phyloP scores from a whole-genome alignment of 2,329 filamentous ascomycete species.

The Pseudonectria buxi region DNA sequence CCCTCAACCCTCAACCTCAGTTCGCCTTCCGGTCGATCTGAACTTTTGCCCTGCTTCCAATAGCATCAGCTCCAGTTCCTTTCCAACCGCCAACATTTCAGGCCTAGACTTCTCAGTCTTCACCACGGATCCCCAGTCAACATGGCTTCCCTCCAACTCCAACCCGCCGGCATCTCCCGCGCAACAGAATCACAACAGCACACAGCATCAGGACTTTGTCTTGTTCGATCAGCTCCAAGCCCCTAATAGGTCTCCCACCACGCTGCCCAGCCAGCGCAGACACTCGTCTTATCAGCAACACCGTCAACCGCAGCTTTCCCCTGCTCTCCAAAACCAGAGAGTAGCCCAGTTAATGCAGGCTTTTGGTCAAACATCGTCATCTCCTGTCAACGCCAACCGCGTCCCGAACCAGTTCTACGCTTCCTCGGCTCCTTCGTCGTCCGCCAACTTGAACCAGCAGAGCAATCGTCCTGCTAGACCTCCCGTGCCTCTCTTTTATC shows the following conservation, averaged over 20 bases:
- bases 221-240: slow-evolving; percentile 57
- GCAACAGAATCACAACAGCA: slow-evolving; percentile 48
- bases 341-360: slow-evolving; percentile 53
- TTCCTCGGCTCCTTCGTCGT: slow-evolving; percentile 57
- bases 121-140: slow-evolving; percentile 75
- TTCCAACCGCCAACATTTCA: slow-evolving; percentile 52
- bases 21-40: slow-evolving; percentile 59
- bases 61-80: slow-evolving; percentile 53
- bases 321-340: slow-evolving; percentile 49
- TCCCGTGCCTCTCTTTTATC: slow-evolving; percentile 65
- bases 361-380: slow-evolving; percentile 48
- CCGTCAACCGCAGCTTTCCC: slow-evolving; percentile 33
- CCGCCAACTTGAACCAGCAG: slow-evolving; percentile 50
- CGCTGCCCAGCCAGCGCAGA: slow-evolving; percentile 37
- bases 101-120: slow-evolving; percentile 65
- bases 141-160: slow-evolving; percentile 69
- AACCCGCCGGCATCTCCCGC: slow-evolving; percentile 57
- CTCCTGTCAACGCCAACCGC: slow-evolving; percentile 50
- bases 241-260: slow-evolving; percentile 32
- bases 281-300: slow-evolving; percentile 40
- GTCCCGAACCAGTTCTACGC: slow-evolving; percentile 59
- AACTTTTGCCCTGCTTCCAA: slow-evolving; percentile 57
- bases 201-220: slow-evolving; percentile 66
- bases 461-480: slow-evolving; percentile 46
- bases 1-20: slow-evolving; percentile 39